A percentile compares a stretch with the other conserved stretches of the same genome.
These are phyloP conservation scores for Exserohilum rostratum DNA, from an alignment of 2,329 filamentous ascomycete genomes.

Conservation along the genomic window DNA sequence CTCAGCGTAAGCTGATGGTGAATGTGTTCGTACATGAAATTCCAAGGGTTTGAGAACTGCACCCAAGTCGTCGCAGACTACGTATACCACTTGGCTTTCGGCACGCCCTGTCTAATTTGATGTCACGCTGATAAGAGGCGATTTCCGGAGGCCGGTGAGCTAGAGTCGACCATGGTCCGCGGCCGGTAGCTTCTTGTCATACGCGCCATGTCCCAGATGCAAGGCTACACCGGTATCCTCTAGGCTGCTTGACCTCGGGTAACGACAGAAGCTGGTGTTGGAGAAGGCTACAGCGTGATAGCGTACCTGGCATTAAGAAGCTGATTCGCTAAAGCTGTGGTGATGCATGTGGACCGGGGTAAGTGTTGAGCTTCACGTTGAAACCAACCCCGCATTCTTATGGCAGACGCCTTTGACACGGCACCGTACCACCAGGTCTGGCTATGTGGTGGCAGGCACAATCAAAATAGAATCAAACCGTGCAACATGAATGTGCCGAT, in stretches of 20 bases:
- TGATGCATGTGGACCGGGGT: conserved; percentile 16
- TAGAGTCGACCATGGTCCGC: conserved; percentile 20
- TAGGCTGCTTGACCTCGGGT: background rate
- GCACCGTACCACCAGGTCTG: conserved; percentile 4
- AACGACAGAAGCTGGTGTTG: conserved; percentile 3
- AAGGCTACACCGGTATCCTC: background rate
- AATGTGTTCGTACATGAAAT: background rate
- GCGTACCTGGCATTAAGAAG: conserved; percentile 2
- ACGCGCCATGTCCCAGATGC: conserved; percentile 8
- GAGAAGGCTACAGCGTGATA: conserved; percentile 1
- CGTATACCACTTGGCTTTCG: too few relatives aligned
- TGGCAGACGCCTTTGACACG: conserved; percentile 1
- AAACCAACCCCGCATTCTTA: conserved; percentile 34
- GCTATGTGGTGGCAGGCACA: conserved; percentile 2
- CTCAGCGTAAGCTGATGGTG: background rate
- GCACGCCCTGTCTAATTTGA: background rate
- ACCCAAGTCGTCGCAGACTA: too few relatives aligned
- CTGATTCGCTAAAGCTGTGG: conserved; percentile 30
- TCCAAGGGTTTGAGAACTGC: background rate
- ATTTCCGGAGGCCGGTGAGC: background rate
- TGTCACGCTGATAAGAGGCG: background rate
- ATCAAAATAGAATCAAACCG: background rate
- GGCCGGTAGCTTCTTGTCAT: conserved; percentile 28
- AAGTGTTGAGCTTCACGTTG: conserved; percentile 33
- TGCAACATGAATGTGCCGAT: background rate